Percentiles rank a stretch among this genome's conserved stretches.
These are phyloP conservation scores for Babesia sp. DNA, from an alignment of 169 alveolate species.

Conservation along the genomic window DNA sequence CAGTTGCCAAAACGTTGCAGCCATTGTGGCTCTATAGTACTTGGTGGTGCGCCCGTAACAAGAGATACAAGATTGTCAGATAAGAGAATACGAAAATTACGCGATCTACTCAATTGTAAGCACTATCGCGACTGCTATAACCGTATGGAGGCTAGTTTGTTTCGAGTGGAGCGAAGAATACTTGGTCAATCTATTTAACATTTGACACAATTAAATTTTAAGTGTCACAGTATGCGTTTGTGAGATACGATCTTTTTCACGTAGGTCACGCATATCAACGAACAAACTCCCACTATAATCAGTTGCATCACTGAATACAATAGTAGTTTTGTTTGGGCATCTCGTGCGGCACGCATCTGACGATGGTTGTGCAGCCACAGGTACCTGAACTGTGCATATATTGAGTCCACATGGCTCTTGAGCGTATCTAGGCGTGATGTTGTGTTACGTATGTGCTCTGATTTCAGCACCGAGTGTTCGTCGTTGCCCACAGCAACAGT, in stretches of 20 bases:
- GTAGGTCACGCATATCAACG: conserved; percentile 54
- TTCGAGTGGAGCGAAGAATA: conserved; percentile 8
- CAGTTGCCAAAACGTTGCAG: conserved; percentile 29
- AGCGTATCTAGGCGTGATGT: conserved; percentile 30
- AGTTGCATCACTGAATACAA: conserved; percentile 57
- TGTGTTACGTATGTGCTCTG: conserved; percentile 60
- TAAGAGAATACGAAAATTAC: conserved; percentile 39
- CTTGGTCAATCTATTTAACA: background rate
- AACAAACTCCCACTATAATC: conserved; percentile 49
- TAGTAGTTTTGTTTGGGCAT: conserved; percentile 52
- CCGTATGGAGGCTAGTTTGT: conserved; percentile 25
- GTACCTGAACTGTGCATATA: conserved; percentile 66
- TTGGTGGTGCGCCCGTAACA: conserved; percentile 7
- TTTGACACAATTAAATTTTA: background rate
- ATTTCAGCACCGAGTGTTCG: conserved; percentile 62
- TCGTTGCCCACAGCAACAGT: conserved; percentile 66
- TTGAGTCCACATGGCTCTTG: conserved; percentile 55
- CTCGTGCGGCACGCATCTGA: conserved; percentile 57
- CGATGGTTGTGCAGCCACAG: conserved; percentile 66
- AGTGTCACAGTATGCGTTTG: conserved; percentile 44
- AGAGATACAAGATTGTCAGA: conserved; percentile 38
- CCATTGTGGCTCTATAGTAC: conserved; percentile 49
- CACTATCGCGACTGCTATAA: conserved; percentile 44
- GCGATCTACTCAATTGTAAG: conserved; percentile 33
- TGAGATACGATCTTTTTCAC: conserved; percentile 65